Evolutionary conservation across 2,329 filamentous ascomycete genomes (phyloP).

Genomic region (Metarhizium robertsii): DNA sequence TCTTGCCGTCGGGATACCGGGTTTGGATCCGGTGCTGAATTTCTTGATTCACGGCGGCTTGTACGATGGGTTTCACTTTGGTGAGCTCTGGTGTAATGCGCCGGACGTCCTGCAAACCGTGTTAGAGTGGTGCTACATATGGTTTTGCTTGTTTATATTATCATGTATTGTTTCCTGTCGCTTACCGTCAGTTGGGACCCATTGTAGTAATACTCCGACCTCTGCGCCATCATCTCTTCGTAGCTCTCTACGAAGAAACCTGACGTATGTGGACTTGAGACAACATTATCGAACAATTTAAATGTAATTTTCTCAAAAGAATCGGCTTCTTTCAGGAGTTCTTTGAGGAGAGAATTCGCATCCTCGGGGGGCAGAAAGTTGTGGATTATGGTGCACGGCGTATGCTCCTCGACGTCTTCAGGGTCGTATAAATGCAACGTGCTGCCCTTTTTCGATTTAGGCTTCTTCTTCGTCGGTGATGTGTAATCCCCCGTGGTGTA

Average conservation of each 20-base stretch:
- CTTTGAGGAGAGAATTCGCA: conserved; percentile 64
- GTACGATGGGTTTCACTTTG: conserved; percentile 59
- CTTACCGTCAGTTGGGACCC: conserved; percentile 58
- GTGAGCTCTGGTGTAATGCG: conserved; percentile 66
- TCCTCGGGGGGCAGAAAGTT: conserved; percentile 70
- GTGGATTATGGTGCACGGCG: conserved; percentile 85
- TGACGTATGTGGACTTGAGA: conserved; percentile 75
- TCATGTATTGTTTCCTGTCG: neutral
- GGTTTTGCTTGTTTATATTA: neutral
- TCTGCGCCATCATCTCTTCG: conserved; percentile 60
- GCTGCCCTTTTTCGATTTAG: conserved; percentile 64
- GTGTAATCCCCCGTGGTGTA: conserved; percentile 28
- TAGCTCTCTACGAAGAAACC: conserved; percentile 73
- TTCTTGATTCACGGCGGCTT: conserved; percentile 67
- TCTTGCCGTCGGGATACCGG: conserved; percentile 59
- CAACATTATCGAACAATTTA: conserved; percentile 80
- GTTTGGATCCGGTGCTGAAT: conserved; percentile 61
- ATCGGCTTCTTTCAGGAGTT: conserved; percentile 65
- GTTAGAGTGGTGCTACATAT: neutral
- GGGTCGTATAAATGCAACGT: conserved; percentile 81
- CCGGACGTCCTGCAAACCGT: conserved; percentile 53
- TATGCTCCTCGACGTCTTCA: conserved; percentile 69
- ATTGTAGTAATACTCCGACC: conserved; percentile 78
- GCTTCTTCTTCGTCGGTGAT: conserved; percentile 32
- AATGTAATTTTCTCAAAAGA: conserved; percentile 66